These are phyloP conservation scores for Boeremia exigua DNA, from an alignment of 2,329 filamentous ascomycete genomes.

Conservation along the genomic window DNA sequence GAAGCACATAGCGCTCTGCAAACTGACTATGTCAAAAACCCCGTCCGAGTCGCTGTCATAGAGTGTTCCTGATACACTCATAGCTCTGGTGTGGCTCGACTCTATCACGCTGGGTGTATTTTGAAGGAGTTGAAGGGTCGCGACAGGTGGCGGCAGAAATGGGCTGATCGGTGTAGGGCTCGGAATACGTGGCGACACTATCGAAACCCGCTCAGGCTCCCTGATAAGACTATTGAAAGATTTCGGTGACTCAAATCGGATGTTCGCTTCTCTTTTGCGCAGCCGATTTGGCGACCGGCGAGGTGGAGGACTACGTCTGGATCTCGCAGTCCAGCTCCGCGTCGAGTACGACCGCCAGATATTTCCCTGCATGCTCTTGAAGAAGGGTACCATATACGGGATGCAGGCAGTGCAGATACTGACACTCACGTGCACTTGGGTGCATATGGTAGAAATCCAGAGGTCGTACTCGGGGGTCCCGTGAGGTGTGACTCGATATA, in stretches of 20 bases:
- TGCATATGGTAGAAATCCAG: slow-evolving; percentile 38
- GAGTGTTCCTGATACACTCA: neutral
- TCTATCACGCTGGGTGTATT: neutral
- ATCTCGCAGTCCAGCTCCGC: slow-evolving; percentile 18
- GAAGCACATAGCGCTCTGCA: slow-evolving; percentile 10
- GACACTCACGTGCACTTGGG: slow-evolving; percentile 36
- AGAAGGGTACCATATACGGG: slow-evolving; percentile 42
- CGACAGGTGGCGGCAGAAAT: slow-evolving; percentile 9
- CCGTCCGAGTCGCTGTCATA: slow-evolving; percentile 8
- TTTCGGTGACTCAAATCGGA: slow-evolving; percentile 7
- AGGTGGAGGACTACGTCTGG: neutral
- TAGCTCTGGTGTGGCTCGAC: neutral
- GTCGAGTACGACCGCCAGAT: slow-evolving; percentile 23
- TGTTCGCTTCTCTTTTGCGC: slow-evolving; percentile 10
- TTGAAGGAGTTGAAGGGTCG: neutral
- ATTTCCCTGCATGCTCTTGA: slow-evolving; percentile 28
- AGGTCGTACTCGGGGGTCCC: slow-evolving; percentile 32
- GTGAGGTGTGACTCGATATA: slow-evolving; percentile 40
- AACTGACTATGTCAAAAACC: slow-evolving; percentile 3
- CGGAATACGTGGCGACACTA: slow-evolving; percentile 12
- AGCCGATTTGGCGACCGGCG: slow-evolving; percentile 3
- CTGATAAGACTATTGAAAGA: neutral
- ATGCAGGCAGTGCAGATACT: slow-evolving; percentile 43
- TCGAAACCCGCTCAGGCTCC: slow-evolving; percentile 8
- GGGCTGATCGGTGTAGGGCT: slow-evolving; percentile 12